Evolutionary conservation across 2,329 filamentous ascomycete genomes (phyloP).

Genomic region (Exophiala sp.): DNA sequence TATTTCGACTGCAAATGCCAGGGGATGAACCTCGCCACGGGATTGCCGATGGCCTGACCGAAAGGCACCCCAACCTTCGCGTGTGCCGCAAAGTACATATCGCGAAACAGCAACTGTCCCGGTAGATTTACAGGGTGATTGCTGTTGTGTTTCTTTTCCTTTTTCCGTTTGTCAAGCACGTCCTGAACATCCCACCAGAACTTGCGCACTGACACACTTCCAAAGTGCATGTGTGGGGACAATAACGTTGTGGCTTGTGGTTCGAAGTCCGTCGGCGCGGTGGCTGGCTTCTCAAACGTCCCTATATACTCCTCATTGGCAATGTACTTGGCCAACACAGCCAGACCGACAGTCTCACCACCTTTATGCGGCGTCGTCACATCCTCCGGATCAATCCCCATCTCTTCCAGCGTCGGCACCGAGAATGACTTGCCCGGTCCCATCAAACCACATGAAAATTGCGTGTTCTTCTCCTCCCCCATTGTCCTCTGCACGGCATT

Average conservation of each 20-base stretch:
- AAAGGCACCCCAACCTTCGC: conserved; percentile 64
- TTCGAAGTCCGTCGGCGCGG: conserved; percentile 68
- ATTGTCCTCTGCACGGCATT: conserved; percentile 56
- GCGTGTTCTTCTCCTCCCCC: conserved; percentile 45
- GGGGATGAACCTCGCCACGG: conserved; percentile 68
- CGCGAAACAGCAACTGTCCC: conserved; percentile 71
- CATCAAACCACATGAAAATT: conserved; percentile 56
- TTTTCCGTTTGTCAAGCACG: conserved; percentile 56
- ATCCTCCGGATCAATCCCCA: conserved; percentile 55
- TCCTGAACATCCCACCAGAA: conserved; percentile 71
- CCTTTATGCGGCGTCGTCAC: conserved; percentile 67
- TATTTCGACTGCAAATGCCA: conserved; percentile 70
- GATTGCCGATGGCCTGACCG: conserved; percentile 62
- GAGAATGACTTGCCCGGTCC: conserved; percentile 68
- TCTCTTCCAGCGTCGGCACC: conserved; percentile 67
- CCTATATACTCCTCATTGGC: conserved; percentile 64
- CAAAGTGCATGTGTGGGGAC: conserved; percentile 72
- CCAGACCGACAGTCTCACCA: conserved; percentile 64
- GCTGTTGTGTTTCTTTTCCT: conserved; percentile 52
- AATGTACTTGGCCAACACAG: conserved; percentile 57
- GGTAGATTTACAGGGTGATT: conserved; percentile 64
- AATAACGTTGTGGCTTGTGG: conserved; percentile 71
- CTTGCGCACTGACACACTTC: conserved; percentile 64
- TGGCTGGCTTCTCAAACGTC: conserved; percentile 73
- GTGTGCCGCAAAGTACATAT: conserved; percentile 81